Percentiles rank a stretch among this genome's conserved stretches.
Conservation (phyloP, 1,139 yeast genomes). For the Kurtzmaniella quercitrusa region DNA sequence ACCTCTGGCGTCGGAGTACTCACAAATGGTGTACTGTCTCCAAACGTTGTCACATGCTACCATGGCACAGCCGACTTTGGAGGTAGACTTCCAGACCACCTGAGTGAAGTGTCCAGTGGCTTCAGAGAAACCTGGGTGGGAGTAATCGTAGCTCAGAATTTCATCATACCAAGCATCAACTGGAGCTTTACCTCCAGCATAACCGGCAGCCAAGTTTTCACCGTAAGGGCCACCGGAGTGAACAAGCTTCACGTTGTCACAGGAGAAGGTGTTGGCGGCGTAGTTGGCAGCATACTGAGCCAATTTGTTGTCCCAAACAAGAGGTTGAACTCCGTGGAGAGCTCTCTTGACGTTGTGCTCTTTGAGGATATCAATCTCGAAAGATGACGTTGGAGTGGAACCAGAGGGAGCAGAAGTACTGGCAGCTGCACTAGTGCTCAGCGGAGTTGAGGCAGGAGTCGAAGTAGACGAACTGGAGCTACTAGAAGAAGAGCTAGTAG, state of each 20-base stretch:
- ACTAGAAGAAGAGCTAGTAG: slow-evolving; percentile 9
- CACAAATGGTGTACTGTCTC: slow-evolving; percentile 55
- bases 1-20: slow-evolving; percentile 56
- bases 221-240: slow-evolving; percentile 55
- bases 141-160: slow-evolving; percentile 46
- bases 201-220: slow-evolving; percentile 58
- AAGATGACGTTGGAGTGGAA: slow-evolving; percentile 15
- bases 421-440: slow-evolving; percentile 18
- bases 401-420: slow-evolving; percentile 17
- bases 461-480: slow-evolving; percentile 8
- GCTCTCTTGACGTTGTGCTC: slow-evolving; percentile 55
- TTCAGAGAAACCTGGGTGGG: slow-evolving; percentile 39
- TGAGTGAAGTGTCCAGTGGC: slow-evolving; percentile 67
- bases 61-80: slow-evolving; percentile 56
- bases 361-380: slow-evolving; percentile 32
- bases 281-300: slow-evolving; percentile 45
- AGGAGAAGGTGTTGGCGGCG: slow-evolving; percentile 39
- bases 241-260: slow-evolving; percentile 49
- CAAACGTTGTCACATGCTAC: no score
- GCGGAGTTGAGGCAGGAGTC: slow-evolving; percentile 10
- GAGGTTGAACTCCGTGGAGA: slow-evolving; percentile 43
- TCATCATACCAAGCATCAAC: slow-evolving; percentile 69
- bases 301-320: slow-evolving; percentile 47
- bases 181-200: slow-evolving; percentile 41
- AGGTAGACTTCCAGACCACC: slow-evolving; percentile 57